phyloP scores from a whole-genome alignment of 2,329 filamentous ascomycete genomes.

The Ascosphaera apis region DNA sequence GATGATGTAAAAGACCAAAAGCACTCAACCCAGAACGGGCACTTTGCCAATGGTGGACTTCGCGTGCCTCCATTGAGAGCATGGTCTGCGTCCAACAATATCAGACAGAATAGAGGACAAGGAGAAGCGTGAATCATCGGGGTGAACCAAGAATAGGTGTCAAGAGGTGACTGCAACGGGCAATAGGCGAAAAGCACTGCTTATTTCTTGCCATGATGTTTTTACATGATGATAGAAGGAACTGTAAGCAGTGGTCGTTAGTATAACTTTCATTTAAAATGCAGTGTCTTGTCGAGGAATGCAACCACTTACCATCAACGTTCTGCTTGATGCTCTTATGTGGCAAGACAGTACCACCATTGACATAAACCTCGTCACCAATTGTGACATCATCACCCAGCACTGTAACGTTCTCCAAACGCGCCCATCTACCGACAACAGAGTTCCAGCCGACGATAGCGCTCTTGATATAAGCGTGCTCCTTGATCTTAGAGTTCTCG shows the following conservation, averaged over 20 bases:
- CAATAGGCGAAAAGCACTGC: no score
- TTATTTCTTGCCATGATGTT: background rate
- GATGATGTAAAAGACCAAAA: conserved; percentile 1
- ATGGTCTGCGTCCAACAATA: no score
- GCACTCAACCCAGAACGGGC: background rate
- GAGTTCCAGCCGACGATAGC: conserved; percentile 98
- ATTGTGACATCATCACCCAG: conserved; percentile 95
- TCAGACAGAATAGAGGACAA: background rate
- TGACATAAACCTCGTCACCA: conserved; percentile 95
- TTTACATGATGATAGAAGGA: conserved; percentile 27
- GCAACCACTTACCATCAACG: conserved; percentile 44
- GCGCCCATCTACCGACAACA: conserved; percentile 82
- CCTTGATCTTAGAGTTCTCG: conserved; percentile 80
- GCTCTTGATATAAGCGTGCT: conserved; percentile 97
- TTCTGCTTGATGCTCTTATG: conserved; percentile 99
- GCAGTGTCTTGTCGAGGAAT: background rate
- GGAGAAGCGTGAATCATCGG: background rate
- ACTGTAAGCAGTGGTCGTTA: conserved; percentile 10
- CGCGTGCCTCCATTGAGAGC: background rate
- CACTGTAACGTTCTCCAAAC: conserved; percentile 93
- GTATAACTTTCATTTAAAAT: conserved; percentile 2
- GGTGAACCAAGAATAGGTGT: background rate
- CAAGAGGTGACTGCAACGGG: background rate
- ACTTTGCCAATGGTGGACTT: no score
- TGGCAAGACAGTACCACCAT: conserved; percentile 80